Conservation (phyloP, 768 basidiomycete genomes). For the Candolleomyces eurysporus region DNA sequence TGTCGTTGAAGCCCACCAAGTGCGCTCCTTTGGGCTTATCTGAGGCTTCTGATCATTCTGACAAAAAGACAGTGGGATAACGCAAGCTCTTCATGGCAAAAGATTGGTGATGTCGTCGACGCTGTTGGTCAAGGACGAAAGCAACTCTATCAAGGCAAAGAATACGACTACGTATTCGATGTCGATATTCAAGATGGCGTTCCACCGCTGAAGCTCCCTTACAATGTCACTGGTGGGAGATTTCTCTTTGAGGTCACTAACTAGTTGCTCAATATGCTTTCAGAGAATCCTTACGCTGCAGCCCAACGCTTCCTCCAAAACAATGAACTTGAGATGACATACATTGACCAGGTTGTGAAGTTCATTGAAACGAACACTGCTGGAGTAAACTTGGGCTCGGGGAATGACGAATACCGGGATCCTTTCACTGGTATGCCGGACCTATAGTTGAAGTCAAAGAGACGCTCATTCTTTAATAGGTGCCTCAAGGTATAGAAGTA, state of each 20-base stretch:
- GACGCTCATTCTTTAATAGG: constrained; percentile 31
- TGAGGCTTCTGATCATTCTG: constrained; percentile 4
- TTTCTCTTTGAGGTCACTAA: neutral
- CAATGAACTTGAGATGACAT: constrained; percentile 79
- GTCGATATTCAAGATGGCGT: constrained; percentile 93
- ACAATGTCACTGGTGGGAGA: constrained; percentile 75
- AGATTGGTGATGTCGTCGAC: constrained; percentile 94
- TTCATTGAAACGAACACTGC: constrained; percentile 93
- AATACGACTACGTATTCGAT: constrained; percentile 99
- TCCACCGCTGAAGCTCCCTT: constrained; percentile 92
- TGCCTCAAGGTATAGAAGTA: constrained; percentile 60
- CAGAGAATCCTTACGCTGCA: constrained; percentile 89
- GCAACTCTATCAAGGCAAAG: constrained; percentile 88
- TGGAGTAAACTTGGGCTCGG: constrained; percentile 66
- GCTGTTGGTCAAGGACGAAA: constrained; percentile 89
- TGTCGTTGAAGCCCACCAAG: constrained; percentile 89
- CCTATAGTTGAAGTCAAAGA: neutral
- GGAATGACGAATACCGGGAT: constrained; percentile 68
- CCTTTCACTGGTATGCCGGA: constrained; percentile 76
- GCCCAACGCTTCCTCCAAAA: constrained; percentile 84
- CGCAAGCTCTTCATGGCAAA: constrained; percentile 71
- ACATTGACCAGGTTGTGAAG: constrained; percentile 85
- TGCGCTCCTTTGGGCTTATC: constrained; percentile 26
- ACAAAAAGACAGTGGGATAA: constrained; percentile 72
- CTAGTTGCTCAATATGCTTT: neutral